Evolutionary conservation across 352 stramenopile species (phyloP).

Genomic region (Globisporangium alternatum): DNA sequence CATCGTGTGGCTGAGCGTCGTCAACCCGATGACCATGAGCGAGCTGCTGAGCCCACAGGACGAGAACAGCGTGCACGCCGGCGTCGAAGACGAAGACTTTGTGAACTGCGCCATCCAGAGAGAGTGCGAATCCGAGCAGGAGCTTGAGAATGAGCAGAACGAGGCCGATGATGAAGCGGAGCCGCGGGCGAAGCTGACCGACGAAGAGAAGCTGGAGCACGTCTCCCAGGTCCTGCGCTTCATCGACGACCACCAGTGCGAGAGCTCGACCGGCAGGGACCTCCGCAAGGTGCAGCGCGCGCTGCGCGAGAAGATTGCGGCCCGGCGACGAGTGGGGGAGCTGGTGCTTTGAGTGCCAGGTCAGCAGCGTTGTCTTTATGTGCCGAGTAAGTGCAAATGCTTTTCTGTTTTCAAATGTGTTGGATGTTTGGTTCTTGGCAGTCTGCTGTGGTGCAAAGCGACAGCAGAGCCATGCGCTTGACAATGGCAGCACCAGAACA

Average conservation of each 20-base stretch:
- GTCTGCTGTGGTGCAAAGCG: no score
- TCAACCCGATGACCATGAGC: neutral
- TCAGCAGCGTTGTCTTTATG: no score
- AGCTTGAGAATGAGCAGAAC: neutral
- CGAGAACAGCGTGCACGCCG: conserved; percentile 15
- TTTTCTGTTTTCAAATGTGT: no score
- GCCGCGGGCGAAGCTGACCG: conserved; percentile 1
- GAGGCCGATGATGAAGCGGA: neutral
- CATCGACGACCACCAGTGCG: conserved; percentile 8
- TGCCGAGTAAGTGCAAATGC: no score
- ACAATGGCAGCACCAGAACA: no score
- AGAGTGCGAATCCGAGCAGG: conserved; percentile 5
- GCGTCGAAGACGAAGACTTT: conserved; percentile 14
- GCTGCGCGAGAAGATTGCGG: conserved; percentile 10
- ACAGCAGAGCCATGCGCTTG: no score
- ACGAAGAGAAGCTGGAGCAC: conserved; percentile 15
- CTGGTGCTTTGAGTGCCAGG: no score
- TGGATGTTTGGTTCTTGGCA: no score
- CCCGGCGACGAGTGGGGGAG: neutral
- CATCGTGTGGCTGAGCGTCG: conserved; percentile 11
- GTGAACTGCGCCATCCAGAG: conserved; percentile 14
- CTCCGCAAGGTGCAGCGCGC: conserved; percentile 15
- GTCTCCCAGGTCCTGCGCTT: conserved; percentile 12
- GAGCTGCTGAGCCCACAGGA: conserved; percentile 9
- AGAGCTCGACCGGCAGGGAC: conserved; percentile 6